Evolutionary conservation across 192 early-diverging fungal species (phyloP).

Genomic region (Coemansia sp.): DNA sequence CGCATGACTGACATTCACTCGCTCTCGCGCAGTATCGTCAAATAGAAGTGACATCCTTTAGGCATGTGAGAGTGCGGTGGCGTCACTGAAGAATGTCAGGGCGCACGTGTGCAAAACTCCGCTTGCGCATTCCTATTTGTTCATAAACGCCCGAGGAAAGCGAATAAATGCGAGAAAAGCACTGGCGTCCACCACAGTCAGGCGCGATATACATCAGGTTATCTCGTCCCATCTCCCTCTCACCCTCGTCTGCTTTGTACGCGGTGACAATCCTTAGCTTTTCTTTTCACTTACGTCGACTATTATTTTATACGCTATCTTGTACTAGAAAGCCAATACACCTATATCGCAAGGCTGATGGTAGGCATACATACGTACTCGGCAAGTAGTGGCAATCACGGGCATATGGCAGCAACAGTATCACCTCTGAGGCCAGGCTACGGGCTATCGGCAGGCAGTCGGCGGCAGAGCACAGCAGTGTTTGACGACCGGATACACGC

Average conservation of each 20-base stretch:
- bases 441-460: conserved; percentile 3
- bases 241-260: not conserved
- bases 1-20: no score
- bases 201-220: not conserved
- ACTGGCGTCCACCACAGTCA: no score
- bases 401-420: not conserved
- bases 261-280: not conserved
- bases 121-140: not conserved
- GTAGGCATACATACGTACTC: conserved; percentile 7
- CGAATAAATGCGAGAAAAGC: not conserved
- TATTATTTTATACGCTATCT: not conserved
- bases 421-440: not conserved
- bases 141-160: not conserved
- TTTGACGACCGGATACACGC: conserved; percentile 52
- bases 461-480: conserved; percentile 10
- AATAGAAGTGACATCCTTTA: not conserved
- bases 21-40: not conserved
- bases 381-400: not conserved
- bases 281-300: not conserved
- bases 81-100: not conserved
- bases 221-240: not conserved
- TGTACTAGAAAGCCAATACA: not conserved
- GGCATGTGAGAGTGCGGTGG: not conserved
- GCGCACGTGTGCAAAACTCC: conserved; percentile 2
- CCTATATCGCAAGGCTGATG: not conserved